Evolutionary conservation across 2,329 filamentous ascomycete genomes (phyloP).

Genomic region (Coniochaeta prunicola): DNA sequence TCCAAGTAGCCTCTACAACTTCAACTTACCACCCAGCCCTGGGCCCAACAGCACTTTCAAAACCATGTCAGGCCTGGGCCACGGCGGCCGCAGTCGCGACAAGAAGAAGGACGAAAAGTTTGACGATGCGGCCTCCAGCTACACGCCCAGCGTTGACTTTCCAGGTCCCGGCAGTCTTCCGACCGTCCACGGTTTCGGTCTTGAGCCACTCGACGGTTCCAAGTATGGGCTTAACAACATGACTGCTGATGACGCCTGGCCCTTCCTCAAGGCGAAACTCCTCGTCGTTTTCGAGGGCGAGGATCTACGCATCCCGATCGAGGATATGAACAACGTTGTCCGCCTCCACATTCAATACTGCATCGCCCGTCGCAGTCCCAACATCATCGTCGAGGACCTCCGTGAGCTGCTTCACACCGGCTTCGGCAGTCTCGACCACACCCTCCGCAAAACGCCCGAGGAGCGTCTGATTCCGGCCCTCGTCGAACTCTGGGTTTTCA

Average conservation of each 20-base stretch:
- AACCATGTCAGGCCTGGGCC: constrained; percentile 65
- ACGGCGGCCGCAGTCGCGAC: constrained; percentile 68
- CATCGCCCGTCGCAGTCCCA: constrained; percentile 64
- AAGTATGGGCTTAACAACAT: constrained; percentile 64
- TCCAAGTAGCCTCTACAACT: constrained; percentile 71
- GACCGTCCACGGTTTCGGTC: constrained; percentile 30
- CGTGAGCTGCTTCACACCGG: constrained; percentile 71
- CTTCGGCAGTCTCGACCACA: constrained; percentile 80
- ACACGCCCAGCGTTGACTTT: constrained; percentile 35
- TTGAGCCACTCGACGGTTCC: constrained; percentile 46
- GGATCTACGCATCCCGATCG: constrained; percentile 69
- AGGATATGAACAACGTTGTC: constrained; percentile 79
- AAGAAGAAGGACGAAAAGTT: constrained; percentile 72
- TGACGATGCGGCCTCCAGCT: constrained; percentile 37
- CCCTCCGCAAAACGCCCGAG: constrained; percentile 69
- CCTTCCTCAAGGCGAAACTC: constrained; percentile 67
- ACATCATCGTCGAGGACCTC: constrained; percentile 67
- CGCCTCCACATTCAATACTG: constrained; percentile 71
- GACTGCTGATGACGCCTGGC: constrained; percentile 74
- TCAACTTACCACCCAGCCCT: constrained; percentile 66
- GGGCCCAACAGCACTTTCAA: constrained; percentile 63
- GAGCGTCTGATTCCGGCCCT: constrained; percentile 84
- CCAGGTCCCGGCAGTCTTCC: constrained; percentile 44
- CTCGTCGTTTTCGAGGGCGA: constrained; percentile 76
- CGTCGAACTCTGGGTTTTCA: constrained; percentile 90